These are phyloP conservation scores for Schizochytrium sp. DNA, from an alignment of 108 stramenopile genomes.

Conservation along the genomic window DNA sequence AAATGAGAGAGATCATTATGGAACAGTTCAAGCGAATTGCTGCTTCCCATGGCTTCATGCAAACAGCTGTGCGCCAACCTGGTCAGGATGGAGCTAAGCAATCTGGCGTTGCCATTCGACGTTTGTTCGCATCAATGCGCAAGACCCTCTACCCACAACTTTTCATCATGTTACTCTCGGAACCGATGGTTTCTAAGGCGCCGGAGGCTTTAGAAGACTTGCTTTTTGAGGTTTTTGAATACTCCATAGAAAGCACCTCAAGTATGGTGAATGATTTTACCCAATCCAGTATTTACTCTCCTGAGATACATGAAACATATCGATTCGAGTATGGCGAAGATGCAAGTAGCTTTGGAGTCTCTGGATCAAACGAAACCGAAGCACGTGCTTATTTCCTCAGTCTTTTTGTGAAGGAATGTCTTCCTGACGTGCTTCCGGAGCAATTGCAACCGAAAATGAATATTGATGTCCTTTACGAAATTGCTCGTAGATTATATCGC, in stretches of 20 bases:
- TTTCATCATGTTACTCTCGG: slow-evolving; percentile 45
- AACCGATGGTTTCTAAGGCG: slow-evolving; percentile 4
- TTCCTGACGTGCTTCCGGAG: slow-evolving; percentile 13
- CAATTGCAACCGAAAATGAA: background rate
- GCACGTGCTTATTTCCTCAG: slow-evolving; percentile 6
- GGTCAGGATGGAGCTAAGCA: background rate
- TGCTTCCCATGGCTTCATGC: background rate
- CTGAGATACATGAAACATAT: background rate
- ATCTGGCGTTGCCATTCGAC: slow-evolving; percentile 18
- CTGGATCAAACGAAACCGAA: background rate
- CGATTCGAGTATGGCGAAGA: background rate
- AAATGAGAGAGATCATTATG: background rate
- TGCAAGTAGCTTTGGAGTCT: background rate
- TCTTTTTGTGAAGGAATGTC: slow-evolving; percentile 25
- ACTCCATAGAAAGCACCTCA: background rate
- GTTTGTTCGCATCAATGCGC: slow-evolving; percentile 28
- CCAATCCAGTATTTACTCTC: background rate
- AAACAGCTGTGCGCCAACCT: background rate
- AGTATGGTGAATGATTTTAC: slow-evolving; percentile 17
- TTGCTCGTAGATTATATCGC: background rate
- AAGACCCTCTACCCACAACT: slow-evolving; percentile 39
- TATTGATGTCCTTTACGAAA: background rate
- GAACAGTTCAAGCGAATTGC: slow-evolving; percentile 30
- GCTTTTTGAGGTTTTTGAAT: slow-evolving; percentile 42
- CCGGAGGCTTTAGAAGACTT: slow-evolving; percentile 34